Evolutionary conservation across 306 rosid species (phyloP).

Genomic region (Calophaca sinica): DNA sequence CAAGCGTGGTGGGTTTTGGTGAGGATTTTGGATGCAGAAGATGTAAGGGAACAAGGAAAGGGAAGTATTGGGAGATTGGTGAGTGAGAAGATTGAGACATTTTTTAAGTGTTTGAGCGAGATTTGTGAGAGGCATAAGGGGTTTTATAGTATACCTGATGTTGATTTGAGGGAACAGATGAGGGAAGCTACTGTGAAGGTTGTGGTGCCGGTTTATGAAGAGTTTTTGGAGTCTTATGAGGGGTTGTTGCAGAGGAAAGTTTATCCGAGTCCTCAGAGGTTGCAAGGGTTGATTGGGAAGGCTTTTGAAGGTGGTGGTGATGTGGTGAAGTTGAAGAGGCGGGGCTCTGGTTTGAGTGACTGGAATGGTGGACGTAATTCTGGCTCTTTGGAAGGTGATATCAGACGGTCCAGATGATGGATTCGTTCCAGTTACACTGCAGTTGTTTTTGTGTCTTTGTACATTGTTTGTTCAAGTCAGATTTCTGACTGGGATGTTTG

Average conservation of each 20-base stretch:
- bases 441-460: not conserved
- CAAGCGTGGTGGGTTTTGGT: slow-evolving; percentile 72
- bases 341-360: slow-evolving; percentile 52
- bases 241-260: slow-evolving; percentile 57
- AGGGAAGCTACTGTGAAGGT: slow-evolving; percentile 64
- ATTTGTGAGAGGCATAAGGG: slow-evolving; percentile 60
- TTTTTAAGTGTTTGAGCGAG: slow-evolving; percentile 66
- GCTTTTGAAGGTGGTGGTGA: slow-evolving; percentile 55
- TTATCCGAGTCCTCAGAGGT: slow-evolving; percentile 59
- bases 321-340: slow-evolving; percentile 44
- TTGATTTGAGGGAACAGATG: slow-evolving; percentile 78
- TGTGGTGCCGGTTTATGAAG: slow-evolving; percentile 59
- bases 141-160: slow-evolving; percentile 66
- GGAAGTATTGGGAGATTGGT: slow-evolving; percentile 51
- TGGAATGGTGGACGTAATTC: slow-evolving; percentile 53
- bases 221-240: slow-evolving; percentile 62
- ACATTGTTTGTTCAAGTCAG: no score
- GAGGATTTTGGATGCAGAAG: slow-evolving; percentile 61
- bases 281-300: slow-evolving; percentile 57
- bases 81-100: slow-evolving; percentile 62
- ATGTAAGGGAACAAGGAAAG: slow-evolving; percentile 50
- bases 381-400: slow-evolving; percentile 49
- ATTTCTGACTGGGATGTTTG: no score
- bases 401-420: slow-evolving; percentile 49
- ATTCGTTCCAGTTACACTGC: no score